Evolutionary conservation across 176 grass and related monocot genomes (phyloP), one percentile per base, ranked within the genome.

Genomic region (Paspalum notatum): DNA sequence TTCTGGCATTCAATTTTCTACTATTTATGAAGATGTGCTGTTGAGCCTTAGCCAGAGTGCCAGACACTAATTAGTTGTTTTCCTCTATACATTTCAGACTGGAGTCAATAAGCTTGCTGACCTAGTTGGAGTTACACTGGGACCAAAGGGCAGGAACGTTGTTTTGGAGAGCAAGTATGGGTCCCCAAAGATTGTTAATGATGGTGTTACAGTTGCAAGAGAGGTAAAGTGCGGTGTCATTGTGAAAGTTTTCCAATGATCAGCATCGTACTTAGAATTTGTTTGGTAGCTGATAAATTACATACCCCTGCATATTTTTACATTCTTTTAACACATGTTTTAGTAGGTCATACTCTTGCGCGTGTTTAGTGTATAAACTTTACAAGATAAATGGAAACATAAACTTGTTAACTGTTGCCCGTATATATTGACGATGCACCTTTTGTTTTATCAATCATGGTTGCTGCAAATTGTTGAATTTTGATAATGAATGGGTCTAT

Each of bases 161-260:
- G 94, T 97, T 63, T 60, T 97, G 74, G 94, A 97, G 65, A 97
- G 91, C 89, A 97, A 97, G 79, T 97, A 97, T 57, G 94, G 94
- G 43, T 97, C 94, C 37, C 91, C 94, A 63, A 97, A 68, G 84
- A 97, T 97, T 84, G 91, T 97, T 9, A 97, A 97, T n/a, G 88
- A 90, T 82, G 88, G 88, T 73, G 88, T 90, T 68, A 90, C 83
- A 73, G 88, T 90, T 78, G 88, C 88, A 58, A 82, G 45, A 90
- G 88, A 87, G 84, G 81, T 90, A 82, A 1, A n/a, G 14, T 72
- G 37, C 43, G 67, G 14, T 85, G n/a, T 11, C 78, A 68, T 55
- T 9, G 26, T 16, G n/a, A 25, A 25, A 20, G 22, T 20, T 37
- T 37, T 74, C 22, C n/a, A 72, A 5, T 48, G 10, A 11, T 41